Evolutionary conservation across 1,139 yeast species (phyloP).

Genomic region (Sugiyamaella neomexicana): DNA sequence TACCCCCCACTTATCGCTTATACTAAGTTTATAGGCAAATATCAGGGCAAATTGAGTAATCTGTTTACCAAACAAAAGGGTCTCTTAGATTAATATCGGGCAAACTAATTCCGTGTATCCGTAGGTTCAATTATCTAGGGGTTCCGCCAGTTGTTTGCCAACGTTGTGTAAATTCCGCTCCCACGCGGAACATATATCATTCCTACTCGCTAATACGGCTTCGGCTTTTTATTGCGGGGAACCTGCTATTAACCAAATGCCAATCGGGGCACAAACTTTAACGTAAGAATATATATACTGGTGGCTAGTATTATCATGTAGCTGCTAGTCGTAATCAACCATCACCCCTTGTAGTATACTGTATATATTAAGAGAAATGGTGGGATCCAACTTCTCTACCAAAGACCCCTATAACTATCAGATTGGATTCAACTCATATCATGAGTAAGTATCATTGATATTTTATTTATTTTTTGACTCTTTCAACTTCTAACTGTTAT

Average conservation of each 20-base stretch:
- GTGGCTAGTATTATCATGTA: too few species aligned
- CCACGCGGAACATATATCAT: background rate
- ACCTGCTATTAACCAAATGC: background rate
- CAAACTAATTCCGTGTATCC: too few species aligned
- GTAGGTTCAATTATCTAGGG: too few species aligned
- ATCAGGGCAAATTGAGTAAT: too few species aligned
- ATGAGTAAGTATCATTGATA: slow-evolving; percentile 24
- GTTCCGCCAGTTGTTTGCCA: too few species aligned
- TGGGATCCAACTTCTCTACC: slow-evolving; percentile 26
- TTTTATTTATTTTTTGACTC: background rate
- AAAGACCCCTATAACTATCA: slow-evolving; percentile 31
- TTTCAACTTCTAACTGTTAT: background rate
- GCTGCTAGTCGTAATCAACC: too few species aligned
- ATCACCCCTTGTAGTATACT: background rate
- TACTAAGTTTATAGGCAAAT: too few species aligned
- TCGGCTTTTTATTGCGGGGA: background rate
- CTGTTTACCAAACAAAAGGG: too few species aligned
- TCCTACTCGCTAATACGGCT: background rate
- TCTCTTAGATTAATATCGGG: too few species aligned
- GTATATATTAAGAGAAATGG: slow-evolving; percentile 16
- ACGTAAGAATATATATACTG: background rate
- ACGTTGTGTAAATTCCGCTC: too few species aligned
- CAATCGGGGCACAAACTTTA: background rate
- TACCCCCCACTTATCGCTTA: too few species aligned
- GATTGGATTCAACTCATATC: slow-evolving; percentile 32